Evolutionary conservation across 768 basidiomycete species (phyloP), one percentile per base, ranked within the genome.

Genomic region (Tricholoma saponaceum): DNA sequence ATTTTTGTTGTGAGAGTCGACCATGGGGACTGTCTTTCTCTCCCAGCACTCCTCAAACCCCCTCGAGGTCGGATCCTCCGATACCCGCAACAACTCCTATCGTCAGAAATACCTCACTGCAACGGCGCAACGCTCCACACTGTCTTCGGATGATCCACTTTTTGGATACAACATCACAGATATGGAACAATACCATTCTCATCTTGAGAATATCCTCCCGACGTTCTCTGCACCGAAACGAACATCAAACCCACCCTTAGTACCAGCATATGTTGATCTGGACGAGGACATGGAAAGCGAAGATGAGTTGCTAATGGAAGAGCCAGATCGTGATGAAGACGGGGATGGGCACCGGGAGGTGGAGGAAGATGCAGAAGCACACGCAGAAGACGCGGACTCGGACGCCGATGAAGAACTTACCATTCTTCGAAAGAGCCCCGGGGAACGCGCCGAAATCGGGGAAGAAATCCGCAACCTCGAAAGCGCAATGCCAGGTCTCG

Each of bases 11-110:
- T 22, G 26, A 13, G 25, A 23, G 43, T 44, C 43, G 43, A n/a
- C 22, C 25, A 77, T 77, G 78, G 71, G 76, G 10, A 68, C 70
- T 25, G 63, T 73, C 57, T 55, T 79, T 16, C 74, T 89, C 58
- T 88, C 87, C 8, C 83, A 83, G 58, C 87, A 89, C 65, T 86
- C 87, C 12, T 89, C 87, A 46, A 89, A 89, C 63, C 87, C 88
- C 2, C 79, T 89, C 28, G 86, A 90, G 63, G 80, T 82, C 20
- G 76, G 82, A 37, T 85, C 87, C 10, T 85, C 83, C 32, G 85
- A 89, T 63, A 61, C 70, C 6, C 77, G 75, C 54, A 83, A 84
- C 65, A 75, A 69, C 44, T 66, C 74, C 22, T 83, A 81, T 63
- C 73, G 72, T 60, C 71, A 69, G 28, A 67, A 70, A 56, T 78